Conservation (phyloP, 306 rosid species). For the Acacia confusa region DNA sequence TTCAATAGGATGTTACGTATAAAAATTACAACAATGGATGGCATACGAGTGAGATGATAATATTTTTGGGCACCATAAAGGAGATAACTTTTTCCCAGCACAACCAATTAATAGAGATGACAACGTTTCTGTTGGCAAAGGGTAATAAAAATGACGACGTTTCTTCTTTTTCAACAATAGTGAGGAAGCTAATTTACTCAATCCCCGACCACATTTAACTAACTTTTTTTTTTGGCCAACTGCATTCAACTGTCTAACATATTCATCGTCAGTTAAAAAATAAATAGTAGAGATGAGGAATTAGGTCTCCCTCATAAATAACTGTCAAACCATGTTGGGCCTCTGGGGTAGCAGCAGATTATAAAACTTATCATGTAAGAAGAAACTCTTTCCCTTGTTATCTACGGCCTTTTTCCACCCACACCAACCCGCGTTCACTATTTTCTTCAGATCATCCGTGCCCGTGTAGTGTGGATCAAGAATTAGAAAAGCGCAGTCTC, state of each 20-base stretch:
- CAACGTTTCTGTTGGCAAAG: too few species aligned
- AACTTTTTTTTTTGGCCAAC: neutral
- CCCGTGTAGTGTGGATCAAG: conserved; percentile 99
- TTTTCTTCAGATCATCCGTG: conserved; percentile 74
- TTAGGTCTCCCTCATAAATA: neutral
- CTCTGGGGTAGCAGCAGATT: conserved; percentile 93
- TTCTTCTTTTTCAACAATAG: too few species aligned
- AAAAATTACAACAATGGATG: too few species aligned
- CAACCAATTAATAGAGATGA: too few species aligned
- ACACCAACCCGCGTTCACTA: conserved; percentile 87
- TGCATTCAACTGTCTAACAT: neutral
- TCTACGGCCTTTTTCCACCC: conserved; percentile 97
- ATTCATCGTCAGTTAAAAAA: neutral
- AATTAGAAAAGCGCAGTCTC: conserved; percentile 90
- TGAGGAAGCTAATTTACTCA: neutral
- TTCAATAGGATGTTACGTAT: too few species aligned
- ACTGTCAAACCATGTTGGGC: conserved; percentile 82
- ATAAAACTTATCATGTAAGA: conserved; percentile 88
- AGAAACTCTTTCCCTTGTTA: conserved; percentile 81
- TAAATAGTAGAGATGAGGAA: conserved; percentile 1
- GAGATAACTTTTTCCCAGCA: too few species aligned
- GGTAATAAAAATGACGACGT: too few species aligned
- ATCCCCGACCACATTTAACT: neutral
- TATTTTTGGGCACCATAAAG: too few species aligned
- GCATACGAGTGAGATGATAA: too few species aligned